Conservation (phyloP, 192 early-diverging fungal species). For the Phlyctochytrium arcticum region DNA sequence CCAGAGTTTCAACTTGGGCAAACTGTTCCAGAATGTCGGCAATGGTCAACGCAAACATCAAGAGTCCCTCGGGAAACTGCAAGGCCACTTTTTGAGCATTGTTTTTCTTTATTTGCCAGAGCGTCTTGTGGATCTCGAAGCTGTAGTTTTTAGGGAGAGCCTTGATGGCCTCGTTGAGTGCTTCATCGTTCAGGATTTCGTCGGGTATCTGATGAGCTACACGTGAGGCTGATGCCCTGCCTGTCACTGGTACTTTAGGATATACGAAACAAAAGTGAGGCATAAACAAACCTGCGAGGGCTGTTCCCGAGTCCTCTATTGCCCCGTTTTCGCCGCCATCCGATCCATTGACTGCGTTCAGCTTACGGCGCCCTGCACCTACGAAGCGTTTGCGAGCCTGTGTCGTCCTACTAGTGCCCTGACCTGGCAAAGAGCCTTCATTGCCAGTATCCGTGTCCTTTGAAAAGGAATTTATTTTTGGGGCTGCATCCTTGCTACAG, state of each 20-base stretch:
- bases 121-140: constrained; percentile 97
- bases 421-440: too few relatives aligned
- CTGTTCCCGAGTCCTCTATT: too few relatives aligned
- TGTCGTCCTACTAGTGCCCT: too few relatives aligned
- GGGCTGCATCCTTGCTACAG: too few relatives aligned
- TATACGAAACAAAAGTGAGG: too few relatives aligned
- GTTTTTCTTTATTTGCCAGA: constrained; percentile 80
- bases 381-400: constrained; percentile 43
- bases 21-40: constrained; percentile 89
- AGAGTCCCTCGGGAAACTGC: constrained; percentile 95
- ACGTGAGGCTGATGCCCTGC: constrained; percentile 13
- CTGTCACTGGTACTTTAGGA: too few relatives aligned
- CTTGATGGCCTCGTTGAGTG: constrained; percentile 80
- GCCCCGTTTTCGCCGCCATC: not conserved
- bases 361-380: constrained; percentile 19
- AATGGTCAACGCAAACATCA: constrained; percentile 91
- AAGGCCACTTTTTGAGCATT: constrained; percentile 82
- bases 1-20: constrained; percentile 81
- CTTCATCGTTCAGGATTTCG: constrained; percentile 74
- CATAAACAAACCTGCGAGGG: too few relatives aligned
- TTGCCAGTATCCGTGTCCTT: too few relatives aligned
- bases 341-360: not conserved
- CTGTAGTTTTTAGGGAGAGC: constrained; percentile 93
- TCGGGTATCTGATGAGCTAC: constrained; percentile 78
- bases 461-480: too few relatives aligned